A percentile compares a stretch with the other conserved stretches of the same genome.
Evolutionary conservation across 1,139 yeast genomes (phyloP).

Genomic region (Suhomyces yuchorum): DNA sequence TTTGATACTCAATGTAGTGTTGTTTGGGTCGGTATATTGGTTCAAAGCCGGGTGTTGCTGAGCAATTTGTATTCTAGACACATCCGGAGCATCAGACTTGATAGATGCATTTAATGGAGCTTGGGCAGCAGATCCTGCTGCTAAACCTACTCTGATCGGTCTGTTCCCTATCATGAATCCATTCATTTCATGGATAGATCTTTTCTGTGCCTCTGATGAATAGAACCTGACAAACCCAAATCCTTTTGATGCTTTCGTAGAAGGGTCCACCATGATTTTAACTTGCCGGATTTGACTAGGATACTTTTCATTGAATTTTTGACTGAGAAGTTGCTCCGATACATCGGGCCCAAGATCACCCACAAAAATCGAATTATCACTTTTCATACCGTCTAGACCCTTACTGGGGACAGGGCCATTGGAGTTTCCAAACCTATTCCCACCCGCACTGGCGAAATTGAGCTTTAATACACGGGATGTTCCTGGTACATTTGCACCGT

Average conservation of each 20-base stretch:
- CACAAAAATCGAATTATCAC: constrained; percentile 75
- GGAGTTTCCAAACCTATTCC: neutral
- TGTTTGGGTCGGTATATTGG: constrained; percentile 39
- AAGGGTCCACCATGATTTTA: constrained; percentile 81
- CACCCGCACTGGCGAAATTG: constrained; percentile 70
- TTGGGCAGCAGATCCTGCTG: constrained; percentile 26
- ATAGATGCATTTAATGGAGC: constrained; percentile 10
- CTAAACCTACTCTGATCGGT: constrained; percentile 64
- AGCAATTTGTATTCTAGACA: constrained; percentile 20
- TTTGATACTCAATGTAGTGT: constrained; percentile 33
- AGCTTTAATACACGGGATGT: constrained; percentile 62
- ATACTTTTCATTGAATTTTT: constrained; percentile 68
- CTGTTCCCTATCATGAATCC: constrained; percentile 74
- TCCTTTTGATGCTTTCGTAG: constrained; percentile 76
- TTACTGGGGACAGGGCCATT: neutral
- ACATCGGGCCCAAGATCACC: constrained; percentile 83
- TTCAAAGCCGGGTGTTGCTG: constrained; percentile 40
- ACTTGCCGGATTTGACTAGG: constrained; percentile 77
- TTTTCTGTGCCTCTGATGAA: constrained; percentile 68
- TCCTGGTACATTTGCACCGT: constrained; percentile 70
- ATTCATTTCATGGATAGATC: constrained; percentile 81
- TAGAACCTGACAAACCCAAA: constrained; percentile 90
- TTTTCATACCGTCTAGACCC: constrained; percentile 13
- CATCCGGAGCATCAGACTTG: constrained; percentile 11
- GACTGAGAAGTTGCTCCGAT: constrained; percentile 68